Evolutionary conservation across 2,329 filamentous ascomycete genomes (phyloP).

Genomic region (Pyrenochaeta sp.): DNA sequence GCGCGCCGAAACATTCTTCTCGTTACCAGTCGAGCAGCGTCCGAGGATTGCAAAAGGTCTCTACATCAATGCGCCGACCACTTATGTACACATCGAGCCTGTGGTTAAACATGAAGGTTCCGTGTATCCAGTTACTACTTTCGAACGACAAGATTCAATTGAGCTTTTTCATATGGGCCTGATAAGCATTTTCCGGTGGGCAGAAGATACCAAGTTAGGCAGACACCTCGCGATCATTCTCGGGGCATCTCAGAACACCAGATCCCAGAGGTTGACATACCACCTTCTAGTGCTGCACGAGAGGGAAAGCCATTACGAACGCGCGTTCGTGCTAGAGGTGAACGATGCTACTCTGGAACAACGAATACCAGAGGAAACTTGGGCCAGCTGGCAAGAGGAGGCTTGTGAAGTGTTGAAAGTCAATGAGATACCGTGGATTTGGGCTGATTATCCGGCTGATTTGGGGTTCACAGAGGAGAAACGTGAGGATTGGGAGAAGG

Average conservation of each 20-base stretch:
- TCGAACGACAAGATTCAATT: neutral
- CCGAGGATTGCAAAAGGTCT: neutral
- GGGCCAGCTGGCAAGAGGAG: neutral
- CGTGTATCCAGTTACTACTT: neutral
- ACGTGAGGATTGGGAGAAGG: slow-evolving; percentile 1
- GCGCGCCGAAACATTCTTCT: neutral
- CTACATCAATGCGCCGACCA: neutral
- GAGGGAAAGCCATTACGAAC: neutral
- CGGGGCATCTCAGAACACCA: neutral
- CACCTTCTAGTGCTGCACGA: slow-evolving; percentile 2
- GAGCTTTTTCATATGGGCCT: neutral
- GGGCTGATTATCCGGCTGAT: neutral
- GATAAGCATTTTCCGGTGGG: neutral
- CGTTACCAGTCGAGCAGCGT: neutral
- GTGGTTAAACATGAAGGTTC: neutral
- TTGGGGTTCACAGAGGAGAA: neutral
- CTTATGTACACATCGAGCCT: neutral
- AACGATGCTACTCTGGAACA: slow-evolving; percentile 1
- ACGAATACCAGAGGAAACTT: neutral
- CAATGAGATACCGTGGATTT: neutral
- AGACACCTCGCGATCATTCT: neutral
- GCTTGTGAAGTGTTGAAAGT: neutral
- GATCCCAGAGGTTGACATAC: neutral
- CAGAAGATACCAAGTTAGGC: neutral
- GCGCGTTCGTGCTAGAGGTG: neutral